Conservation (phyloP, 2,329 filamentous ascomycete species). For the Volutella citrinella region DNA sequence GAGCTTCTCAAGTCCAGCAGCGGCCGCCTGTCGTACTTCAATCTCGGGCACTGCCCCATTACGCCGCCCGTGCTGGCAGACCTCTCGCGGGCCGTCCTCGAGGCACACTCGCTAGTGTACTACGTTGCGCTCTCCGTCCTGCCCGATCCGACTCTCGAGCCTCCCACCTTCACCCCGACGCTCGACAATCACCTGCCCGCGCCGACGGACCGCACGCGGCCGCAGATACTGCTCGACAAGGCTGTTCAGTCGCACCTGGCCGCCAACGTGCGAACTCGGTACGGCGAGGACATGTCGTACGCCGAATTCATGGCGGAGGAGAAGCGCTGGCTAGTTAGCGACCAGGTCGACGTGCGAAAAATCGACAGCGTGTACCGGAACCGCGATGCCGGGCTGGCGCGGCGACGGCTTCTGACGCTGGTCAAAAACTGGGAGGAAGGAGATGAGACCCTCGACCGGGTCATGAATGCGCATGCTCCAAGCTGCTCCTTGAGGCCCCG, state of each 20-base stretch:
- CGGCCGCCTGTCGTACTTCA: constrained; percentile 39
- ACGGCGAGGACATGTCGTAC: constrained; percentile 30
- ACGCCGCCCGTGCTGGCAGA: constrained; percentile 25
- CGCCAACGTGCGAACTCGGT: constrained; percentile 29
- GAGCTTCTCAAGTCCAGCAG: constrained; percentile 30
- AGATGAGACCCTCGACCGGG: constrained; percentile 35
- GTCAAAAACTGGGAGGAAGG: constrained; percentile 39
- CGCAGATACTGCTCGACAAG: constrained; percentile 26
- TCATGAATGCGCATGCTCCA: constrained; percentile 31
- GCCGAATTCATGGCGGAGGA: constrained; percentile 32
- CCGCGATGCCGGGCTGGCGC: constrained; percentile 35
- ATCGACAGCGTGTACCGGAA: constrained; percentile 44
- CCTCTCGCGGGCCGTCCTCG: constrained; percentile 28
- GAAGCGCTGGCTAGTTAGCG: constrained; percentile 38
- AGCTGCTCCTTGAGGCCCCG: constrained; percentile 24
- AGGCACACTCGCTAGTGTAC: constrained; percentile 33
- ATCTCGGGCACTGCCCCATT: constrained; percentile 37
- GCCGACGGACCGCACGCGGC: constrained; percentile 19
- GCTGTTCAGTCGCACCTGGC: constrained; percentile 29
- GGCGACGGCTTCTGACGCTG: constrained; percentile 32
- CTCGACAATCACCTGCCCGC: constrained; percentile 22
- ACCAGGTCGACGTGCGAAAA: constrained; percentile 37
- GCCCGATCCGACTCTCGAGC: constrained; percentile 21
- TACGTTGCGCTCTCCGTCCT: constrained; percentile 36
- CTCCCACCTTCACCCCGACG: constrained; percentile 28